Base-by-base conservation (phyloP, 148 eudicot genomes). In the Agrostemma githago region DNA sequence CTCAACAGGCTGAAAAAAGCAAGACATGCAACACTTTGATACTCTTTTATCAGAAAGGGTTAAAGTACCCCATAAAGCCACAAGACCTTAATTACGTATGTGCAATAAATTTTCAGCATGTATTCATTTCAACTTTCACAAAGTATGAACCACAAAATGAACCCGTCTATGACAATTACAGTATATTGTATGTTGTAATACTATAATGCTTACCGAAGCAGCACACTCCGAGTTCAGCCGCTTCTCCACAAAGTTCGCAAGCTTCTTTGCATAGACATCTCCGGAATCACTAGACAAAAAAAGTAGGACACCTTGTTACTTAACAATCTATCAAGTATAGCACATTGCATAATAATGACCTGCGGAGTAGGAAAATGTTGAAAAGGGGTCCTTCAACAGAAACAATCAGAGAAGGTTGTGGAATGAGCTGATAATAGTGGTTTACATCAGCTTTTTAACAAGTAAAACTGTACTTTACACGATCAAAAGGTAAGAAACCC, bases 221-320 rank as follows among this genome's bases (percentile, higher is more conserved):
- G 99, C 96, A 54, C 86, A 84, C 76, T 92, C 97, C 79, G 86
- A 84, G 85, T 95, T 90, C 78, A 95, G 90, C 71, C 99, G 83
- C 79, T 92, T 95, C 62, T 95, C 97, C 68, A 95, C 96, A 78
- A 95, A 95, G 83, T 90, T 92, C 62, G 96, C 90, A 83, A 95
- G 97, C 82, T 95, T 95, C 89, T 89, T 95, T 74, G 94, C 87
- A 80, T 95, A 95, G 72, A 92, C 73, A 79, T 89, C 97, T n/a
- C 99, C 99, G 69, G 86, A 72, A 81, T 89, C 96, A 87, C 99
- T 92, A 89, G 74, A 78, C 58, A 19, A 53, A 59, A 17, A 57
- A 51, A 39, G 66, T 57, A 56, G 9, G n/a, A 64, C 14, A n/a
- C 38, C 20, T 5, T 26, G 46, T 62, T 69, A 62, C 8, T 72